Base-by-base conservation (phyloP, 2,329 filamentous ascomycete genomes). In the Cladosporium austrohemisphaericum region DNA sequence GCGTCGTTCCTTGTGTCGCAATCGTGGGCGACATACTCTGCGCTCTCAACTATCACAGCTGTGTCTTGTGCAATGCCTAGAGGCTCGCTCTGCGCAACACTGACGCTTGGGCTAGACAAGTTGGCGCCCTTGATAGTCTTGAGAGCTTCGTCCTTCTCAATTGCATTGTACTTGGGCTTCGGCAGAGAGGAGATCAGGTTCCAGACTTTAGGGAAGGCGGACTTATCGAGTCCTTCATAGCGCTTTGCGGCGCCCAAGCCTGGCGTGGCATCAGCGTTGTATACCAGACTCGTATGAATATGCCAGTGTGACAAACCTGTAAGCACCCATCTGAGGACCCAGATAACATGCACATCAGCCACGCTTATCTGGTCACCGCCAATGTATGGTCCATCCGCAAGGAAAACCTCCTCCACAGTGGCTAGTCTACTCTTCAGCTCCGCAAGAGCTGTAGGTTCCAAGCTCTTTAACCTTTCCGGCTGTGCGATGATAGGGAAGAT, bases 341-440 rank as follows among this genome's bases (percentile, higher is more conserved):
- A 49, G 14, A 47, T 26, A 32, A 50, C 49, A 41, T 61, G 54
- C 13, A 58, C 52, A 28, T 61, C 58, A 22, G 55, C 57, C 32
- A 58, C 13, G 10, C 49, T 47, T 10, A 54, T 47, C 19, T 50
- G 35, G 2, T 49, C 50, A 5, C 54, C 56, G 5, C 54, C 31
- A 23, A 59, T 35, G 49, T 55, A 60, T 41, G 55, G 16, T 22
- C 56, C 41, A 20, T 55, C 57, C 48, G 58, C 56, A 13, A 26
- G 25, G 11, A 60, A 45, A 49, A 61, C 51, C 28, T 52, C 55
- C 51, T 61, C 58, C 11, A 61, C 20, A 9, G 54, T 53, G 4
- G 33, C 49, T 28, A 54, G 55, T 32, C 52, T 53, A 5, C 56
- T 46, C 33, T 51, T 55, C 41, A 58, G 29, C 8, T 53, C 50